These are phyloP conservation scores for Ensete ventricosum DNA, from an alignment of 176 grass and related monocot genomes.

Conservation along the genomic window DNA sequence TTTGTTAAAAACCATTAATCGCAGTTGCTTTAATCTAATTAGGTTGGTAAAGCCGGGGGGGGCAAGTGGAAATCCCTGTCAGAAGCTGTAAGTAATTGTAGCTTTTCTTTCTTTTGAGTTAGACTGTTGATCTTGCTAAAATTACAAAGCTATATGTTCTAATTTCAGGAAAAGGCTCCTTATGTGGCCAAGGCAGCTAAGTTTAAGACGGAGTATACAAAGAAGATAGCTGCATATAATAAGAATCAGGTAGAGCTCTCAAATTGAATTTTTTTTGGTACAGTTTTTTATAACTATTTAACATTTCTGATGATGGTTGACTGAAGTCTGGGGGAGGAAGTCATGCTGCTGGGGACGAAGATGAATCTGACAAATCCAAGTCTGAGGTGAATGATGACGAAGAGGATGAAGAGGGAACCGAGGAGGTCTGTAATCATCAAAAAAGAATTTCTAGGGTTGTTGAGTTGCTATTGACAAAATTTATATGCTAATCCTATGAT, in stretches of 20 bases:
- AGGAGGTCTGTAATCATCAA: conserved; percentile 34
- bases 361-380: conserved; percentile 93
- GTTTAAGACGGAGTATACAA: conserved; percentile 73
- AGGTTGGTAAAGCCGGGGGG: conserved; percentile 86
- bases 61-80: conserved; percentile 88
- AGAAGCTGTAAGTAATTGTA: conserved; percentile 42
- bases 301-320: background rate
- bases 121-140: background rate
- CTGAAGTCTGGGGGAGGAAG: background rate
- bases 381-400: conserved; percentile 84
- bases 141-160: background rate
- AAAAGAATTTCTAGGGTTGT: background rate
- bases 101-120: background rate
- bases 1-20: background rate
- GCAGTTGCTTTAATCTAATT: background rate
- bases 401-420: conserved; percentile 61
- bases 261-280: too few relatives aligned
- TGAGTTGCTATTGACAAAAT: background rate
- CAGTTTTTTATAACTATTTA: background rate
- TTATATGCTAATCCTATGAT: background rate
- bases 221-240: conserved; percentile 63
- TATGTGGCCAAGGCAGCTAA: conserved; percentile 74
- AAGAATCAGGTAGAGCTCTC: conserved; percentile 25
- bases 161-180: conserved; percentile 65
- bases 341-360: conserved; percentile 57